Percentiles rank a stretch among this genome's conserved stretches.
Evolutionary conservation across 1,139 yeast genomes (phyloP).

Genomic region (Geotrichum phurueaensis): DNA sequence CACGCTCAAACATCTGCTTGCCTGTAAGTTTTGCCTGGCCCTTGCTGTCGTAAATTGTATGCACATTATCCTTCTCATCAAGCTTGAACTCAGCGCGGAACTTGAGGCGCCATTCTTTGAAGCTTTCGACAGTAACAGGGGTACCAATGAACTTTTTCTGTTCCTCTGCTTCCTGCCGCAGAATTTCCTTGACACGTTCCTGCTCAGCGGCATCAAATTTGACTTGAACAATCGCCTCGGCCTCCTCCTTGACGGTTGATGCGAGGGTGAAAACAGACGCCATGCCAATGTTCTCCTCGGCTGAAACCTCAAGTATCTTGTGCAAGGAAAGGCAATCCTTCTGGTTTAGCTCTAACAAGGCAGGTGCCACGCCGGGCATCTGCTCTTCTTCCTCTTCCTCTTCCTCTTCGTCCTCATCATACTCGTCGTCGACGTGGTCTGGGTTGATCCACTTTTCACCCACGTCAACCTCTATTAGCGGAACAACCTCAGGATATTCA

Average conservation of each 20-base stretch:
- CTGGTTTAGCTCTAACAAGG: slow-evolving; percentile 23
- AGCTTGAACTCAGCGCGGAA: slow-evolving; percentile 51
- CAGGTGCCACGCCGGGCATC: slow-evolving; percentile 15
- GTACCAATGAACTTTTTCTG: slow-evolving; percentile 72
- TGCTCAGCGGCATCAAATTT: slow-evolving; percentile 54
- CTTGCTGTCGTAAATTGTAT: slow-evolving; percentile 53
- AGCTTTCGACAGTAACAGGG: slow-evolving; percentile 69
- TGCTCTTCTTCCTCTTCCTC: slow-evolving; percentile 20
- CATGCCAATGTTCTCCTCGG: slow-evolving; percentile 73
- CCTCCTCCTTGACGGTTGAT: slow-evolving; percentile 70
- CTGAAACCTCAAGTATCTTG: slow-evolving; percentile 43
- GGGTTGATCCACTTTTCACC: slow-evolving; percentile 33
- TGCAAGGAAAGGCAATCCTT: slow-evolving; percentile 41
- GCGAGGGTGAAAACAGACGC: slow-evolving; percentile 80
- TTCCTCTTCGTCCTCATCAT: slow-evolving; percentile 41
- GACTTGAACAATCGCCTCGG: slow-evolving; percentile 56
- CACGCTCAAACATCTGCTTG: slow-evolving; percentile 80
- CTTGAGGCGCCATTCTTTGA: slow-evolving; percentile 58
- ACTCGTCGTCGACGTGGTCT: slow-evolving; percentile 36
- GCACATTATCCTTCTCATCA: slow-evolving; percentile 46
- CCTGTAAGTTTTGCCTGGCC: slow-evolving; percentile 69
- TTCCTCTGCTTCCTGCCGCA: slow-evolving; percentile 62
- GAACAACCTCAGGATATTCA: slow-evolving; percentile 65
- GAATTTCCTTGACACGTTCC: slow-evolving; percentile 51
- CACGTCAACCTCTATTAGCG: slow-evolving; percentile 44